Conservation (phyloP, 345 rosid genomes). For the Geranium brycei region DNA sequence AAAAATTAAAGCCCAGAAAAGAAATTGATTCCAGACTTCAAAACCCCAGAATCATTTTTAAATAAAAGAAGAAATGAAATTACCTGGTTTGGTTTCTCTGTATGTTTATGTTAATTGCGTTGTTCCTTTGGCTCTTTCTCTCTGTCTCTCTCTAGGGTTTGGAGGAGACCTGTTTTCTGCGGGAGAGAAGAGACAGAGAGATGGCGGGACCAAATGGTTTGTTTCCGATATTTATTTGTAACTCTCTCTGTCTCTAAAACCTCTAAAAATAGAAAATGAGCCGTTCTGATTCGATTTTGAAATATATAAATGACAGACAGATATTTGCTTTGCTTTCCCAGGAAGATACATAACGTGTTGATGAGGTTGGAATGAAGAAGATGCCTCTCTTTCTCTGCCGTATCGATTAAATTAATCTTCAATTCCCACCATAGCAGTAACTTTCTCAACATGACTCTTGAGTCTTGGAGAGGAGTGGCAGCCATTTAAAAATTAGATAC, state of each 20-base stretch:
- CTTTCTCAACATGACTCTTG: too few species aligned
- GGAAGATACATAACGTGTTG: too few species aligned
- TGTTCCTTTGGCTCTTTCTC: background rate
- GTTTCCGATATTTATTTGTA: background rate
- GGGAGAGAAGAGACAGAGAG: background rate
- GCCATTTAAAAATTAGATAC: too few species aligned
- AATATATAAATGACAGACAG: background rate
- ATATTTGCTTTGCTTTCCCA: too few species aligned
- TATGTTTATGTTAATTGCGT: background rate
- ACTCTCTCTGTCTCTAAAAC: background rate
- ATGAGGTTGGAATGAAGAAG: too few species aligned
- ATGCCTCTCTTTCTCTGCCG: too few species aligned
- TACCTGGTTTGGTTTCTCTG: background rate
- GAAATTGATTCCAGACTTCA: background rate
- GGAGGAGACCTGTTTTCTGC: background rate
- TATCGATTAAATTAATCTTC: too few species aligned
- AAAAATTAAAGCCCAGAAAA: background rate
- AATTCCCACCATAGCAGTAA: too few species aligned
- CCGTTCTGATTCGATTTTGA: background rate
- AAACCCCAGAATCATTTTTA: background rate
- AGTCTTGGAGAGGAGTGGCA: too few species aligned
- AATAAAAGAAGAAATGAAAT: background rate
- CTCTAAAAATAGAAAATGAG: background rate
- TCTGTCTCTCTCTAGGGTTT: conserved; percentile 3
- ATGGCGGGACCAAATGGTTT: background rate